Evolutionary conservation across 345 rosid genomes (phyloP).

Genomic region (Sonneratia caseolaris): DNA sequence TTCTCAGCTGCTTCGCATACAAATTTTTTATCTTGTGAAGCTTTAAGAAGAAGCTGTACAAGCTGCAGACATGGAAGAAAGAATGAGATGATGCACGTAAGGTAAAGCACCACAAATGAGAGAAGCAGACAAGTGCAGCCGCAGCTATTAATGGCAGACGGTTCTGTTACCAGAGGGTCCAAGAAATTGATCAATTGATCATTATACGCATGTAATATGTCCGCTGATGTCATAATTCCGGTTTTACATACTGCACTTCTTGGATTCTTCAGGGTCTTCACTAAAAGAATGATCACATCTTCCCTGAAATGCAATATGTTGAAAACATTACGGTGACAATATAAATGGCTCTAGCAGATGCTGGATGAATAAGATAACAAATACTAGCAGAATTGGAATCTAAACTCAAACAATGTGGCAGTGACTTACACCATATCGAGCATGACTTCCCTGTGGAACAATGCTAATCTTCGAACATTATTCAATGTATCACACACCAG

Average conservation of each 20-base stretch:
- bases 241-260: slow-evolving; percentile 97
- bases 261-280: slow-evolving; percentile 90
- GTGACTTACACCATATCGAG: slow-evolving; percentile 56
- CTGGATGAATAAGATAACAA: background rate
- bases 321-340: slow-evolving; percentile 7
- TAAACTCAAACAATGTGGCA: slow-evolving; percentile 6
- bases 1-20: slow-evolving; percentile 95
- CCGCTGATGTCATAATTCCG: slow-evolving; percentile 84
- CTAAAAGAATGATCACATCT: slow-evolving; percentile 59
- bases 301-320: slow-evolving; percentile 28
- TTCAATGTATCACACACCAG: slow-evolving; percentile 74
- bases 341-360: slow-evolving; percentile 3
- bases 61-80: slow-evolving; percentile 42
- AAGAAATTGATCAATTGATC: slow-evolving; percentile 55
- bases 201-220: slow-evolving; percentile 63
- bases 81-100: background rate
- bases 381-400: background rate
- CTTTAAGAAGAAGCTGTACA: slow-evolving; percentile 81
- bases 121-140: background rate
- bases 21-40: slow-evolving; percentile 93
- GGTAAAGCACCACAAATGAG: slow-evolving; percentile 1
- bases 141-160: background rate
- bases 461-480: slow-evolving; percentile 61
- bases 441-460: slow-evolving; percentile 66
- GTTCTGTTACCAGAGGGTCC: slow-evolving; percentile 60